phyloP scores from a whole-genome alignment of 139 green algal species.

The Chlorella sp. region DNA sequence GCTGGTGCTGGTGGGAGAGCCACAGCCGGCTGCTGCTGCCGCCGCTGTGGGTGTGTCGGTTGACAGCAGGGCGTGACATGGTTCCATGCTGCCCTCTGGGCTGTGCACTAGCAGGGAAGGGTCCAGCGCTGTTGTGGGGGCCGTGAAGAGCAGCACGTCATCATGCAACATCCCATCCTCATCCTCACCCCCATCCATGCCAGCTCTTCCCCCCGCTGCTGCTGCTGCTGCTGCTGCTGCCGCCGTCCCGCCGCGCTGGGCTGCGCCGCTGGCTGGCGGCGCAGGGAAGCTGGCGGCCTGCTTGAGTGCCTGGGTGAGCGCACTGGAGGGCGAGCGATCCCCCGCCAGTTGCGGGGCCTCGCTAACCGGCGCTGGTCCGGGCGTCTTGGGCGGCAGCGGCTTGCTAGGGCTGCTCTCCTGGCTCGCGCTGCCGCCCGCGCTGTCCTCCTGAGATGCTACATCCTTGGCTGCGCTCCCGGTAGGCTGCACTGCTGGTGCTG shows the following conservation, averaged over 20 bases:
- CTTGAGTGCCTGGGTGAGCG: background rate
- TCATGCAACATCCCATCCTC: background rate
- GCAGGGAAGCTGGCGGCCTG: background rate
- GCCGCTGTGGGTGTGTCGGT: background rate
- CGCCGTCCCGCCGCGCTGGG: background rate
- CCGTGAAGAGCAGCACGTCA: background rate
- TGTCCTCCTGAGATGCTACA: no score
- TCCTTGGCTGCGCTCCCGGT: no score
- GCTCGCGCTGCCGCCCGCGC: background rate
- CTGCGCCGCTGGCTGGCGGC: background rate
- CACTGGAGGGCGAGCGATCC: background rate
- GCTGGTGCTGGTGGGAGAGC: background rate
- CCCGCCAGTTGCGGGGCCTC: background rate
- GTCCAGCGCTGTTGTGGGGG: background rate
- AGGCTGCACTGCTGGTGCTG: background rate
- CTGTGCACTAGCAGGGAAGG: conserved; percentile 37
- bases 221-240: background rate
- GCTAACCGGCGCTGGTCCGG: background rate
- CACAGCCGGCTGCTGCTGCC: background rate
- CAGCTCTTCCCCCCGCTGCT: background rate
- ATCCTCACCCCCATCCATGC: background rate
- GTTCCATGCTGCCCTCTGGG: conserved; percentile 1
- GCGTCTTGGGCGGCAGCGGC: conserved; percentile 25
- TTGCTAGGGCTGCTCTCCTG: conserved; percentile 22
- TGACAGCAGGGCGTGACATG: background rate